A percentile compares a stretch with the other conserved stretches of the same genome.
These are phyloP conservation scores for Saturnispora kantuleensis DNA, from an alignment of 805 yeast species.

Conservation along the genomic window DNA sequence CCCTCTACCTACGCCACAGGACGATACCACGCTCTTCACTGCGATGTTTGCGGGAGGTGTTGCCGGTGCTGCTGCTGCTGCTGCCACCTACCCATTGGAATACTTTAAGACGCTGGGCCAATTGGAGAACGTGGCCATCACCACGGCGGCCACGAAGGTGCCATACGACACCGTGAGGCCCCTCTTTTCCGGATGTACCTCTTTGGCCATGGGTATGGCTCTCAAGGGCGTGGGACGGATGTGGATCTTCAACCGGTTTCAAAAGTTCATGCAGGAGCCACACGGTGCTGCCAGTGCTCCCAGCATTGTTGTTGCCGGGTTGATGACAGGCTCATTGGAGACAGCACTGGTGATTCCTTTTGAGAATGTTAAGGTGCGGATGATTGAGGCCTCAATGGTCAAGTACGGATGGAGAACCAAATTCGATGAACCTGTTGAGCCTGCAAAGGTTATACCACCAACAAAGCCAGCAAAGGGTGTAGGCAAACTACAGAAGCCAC, in stretches of 20 bases:
- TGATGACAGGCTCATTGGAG: constrained; percentile 75
- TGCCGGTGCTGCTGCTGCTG: constrained; percentile 55
- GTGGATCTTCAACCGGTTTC: constrained; percentile 62
- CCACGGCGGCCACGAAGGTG: constrained; percentile 23
- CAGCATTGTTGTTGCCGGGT: constrained; percentile 72
- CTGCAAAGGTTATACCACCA: not conserved
- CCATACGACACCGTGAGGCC: constrained; percentile 25
- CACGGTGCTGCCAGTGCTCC: constrained; percentile 65
- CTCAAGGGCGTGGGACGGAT: constrained; percentile 68
- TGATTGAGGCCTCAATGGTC: constrained; percentile 59
- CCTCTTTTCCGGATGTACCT: constrained; percentile 55
- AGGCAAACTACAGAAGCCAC: constrained; percentile 8
- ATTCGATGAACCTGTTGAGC: constrained; percentile 12
- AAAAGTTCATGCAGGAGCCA: constrained; percentile 54
- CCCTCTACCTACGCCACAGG: constrained; percentile 17
- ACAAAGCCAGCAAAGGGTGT: constrained; percentile 8
- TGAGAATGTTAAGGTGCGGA: constrained; percentile 71
- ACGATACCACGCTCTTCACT: constrained; percentile 37
- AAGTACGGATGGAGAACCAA: constrained; percentile 19
- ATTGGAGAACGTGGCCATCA: constrained; percentile 34
- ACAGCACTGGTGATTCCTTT: constrained; percentile 82
- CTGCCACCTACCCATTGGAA: constrained; percentile 63
- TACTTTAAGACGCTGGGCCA: constrained; percentile 58
- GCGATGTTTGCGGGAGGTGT: constrained; percentile 52
- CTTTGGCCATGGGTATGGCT: constrained; percentile 65